phyloP scores from a whole-genome alignment of 2,329 filamentous ascomycete species.

The Byssoonygena ceratinophila region DNA sequence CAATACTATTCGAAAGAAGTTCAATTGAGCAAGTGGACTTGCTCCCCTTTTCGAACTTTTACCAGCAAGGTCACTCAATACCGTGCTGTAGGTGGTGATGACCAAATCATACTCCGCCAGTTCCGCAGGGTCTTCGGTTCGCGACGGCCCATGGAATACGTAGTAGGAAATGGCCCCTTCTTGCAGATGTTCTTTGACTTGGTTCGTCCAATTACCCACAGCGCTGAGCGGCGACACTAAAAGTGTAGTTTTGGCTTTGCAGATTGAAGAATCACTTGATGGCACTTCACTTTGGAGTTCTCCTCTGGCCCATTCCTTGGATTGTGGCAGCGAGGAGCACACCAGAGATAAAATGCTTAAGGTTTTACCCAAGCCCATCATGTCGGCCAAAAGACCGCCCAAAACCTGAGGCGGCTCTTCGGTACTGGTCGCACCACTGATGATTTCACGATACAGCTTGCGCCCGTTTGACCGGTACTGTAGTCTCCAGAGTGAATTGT shows the following conservation, averaged over 20 bases:
- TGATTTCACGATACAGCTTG: constrained; percentile 66
- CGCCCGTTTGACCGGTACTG: constrained; percentile 47
- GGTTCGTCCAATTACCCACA: constrained; percentile 87
- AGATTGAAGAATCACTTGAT: constrained; percentile 19
- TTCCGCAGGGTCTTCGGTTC: constrained; percentile 56
- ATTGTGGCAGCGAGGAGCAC: constrained; percentile 52
- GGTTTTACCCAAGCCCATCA: constrained; percentile 84
- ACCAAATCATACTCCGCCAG: constrained; percentile 70
- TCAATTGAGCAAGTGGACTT: constrained; percentile 62
- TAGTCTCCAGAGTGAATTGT: constrained; percentile 68
- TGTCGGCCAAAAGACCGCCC: constrained; percentile 68
- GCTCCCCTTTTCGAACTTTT: constrained; percentile 50
- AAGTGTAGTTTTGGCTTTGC: constrained; percentile 68
- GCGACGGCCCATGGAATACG: constrained; percentile 73
- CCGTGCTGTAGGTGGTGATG: constrained; percentile 84
- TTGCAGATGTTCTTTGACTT: constrained; percentile 71
- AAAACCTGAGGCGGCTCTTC: constrained; percentile 55
- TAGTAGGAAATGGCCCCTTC: constrained; percentile 58
- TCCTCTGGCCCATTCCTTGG: constrained; percentile 50
- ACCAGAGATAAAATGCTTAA: constrained; percentile 75
- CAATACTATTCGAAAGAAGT: constrained; percentile 87
- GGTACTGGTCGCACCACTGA: constrained; percentile 59
- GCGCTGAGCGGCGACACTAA: constrained; percentile 84
- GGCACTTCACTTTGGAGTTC: constrained; percentile 38
- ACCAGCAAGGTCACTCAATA: constrained; percentile 64